Evolutionary conservation across 331 rosid genomes (phyloP).

Genomic region (Malus hybrid): DNA sequence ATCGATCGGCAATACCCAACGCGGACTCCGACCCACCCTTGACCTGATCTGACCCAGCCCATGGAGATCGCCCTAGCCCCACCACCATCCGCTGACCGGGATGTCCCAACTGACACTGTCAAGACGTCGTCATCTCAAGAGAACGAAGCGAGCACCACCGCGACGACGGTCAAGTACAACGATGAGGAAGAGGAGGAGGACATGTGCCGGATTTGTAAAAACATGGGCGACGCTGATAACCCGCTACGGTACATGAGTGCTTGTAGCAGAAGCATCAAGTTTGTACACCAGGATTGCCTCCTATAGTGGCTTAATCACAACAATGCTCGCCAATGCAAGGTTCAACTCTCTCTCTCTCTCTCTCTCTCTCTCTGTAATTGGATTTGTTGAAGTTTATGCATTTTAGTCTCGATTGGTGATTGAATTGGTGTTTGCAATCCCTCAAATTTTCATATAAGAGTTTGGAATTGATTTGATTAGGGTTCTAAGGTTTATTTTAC

Average conservation of each 20-base stretch:
- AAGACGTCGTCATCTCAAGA: conserved; percentile 34
- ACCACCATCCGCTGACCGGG: conserved; percentile 37
- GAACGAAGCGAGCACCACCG: conserved; percentile 32
- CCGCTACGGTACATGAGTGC: conserved; percentile 93
- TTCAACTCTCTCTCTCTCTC: conserved; percentile 16
- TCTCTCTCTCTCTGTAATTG: not conserved
- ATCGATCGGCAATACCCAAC: not conserved
- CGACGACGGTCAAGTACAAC: conserved; percentile 32
- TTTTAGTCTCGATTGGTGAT: not conserved
- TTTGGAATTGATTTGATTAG: not conserved
- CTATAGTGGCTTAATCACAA: conserved; percentile 99
- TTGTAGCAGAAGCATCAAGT: conserved; percentile 96
- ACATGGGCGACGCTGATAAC: conserved; percentile 82
- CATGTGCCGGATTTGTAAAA: conserved; percentile 92
- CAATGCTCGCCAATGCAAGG: conserved; percentile 99
- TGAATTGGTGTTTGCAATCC: not conserved
- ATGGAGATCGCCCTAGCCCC: conserved; percentile 85
- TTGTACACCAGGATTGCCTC: conserved; percentile 94
- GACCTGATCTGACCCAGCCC: conserved; percentile 1
- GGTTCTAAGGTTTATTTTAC: not conserved
- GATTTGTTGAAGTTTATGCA: not conserved
- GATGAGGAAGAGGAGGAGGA: conserved; percentile 94
- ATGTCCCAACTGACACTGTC: conserved; percentile 18
- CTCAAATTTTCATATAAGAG: not conserved
- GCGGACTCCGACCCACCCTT: conserved; percentile 24